Evolutionary conservation across 352 stramenopile genomes (phyloP).

Genomic region (Globisporangium cystogenes): DNA sequence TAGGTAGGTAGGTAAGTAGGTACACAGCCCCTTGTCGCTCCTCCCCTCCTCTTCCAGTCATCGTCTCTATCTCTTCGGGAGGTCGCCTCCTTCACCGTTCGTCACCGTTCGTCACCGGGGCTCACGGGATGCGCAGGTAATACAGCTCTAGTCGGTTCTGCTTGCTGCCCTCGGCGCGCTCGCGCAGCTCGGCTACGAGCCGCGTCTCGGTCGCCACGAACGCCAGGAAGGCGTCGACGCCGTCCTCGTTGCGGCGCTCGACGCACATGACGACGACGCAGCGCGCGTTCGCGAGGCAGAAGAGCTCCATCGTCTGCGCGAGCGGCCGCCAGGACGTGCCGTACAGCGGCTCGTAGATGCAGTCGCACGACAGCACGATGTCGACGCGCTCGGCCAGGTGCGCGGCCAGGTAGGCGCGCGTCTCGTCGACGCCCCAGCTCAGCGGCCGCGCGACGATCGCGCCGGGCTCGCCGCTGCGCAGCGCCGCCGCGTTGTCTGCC

Average conservation of each 20-base stretch:
- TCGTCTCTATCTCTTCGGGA: background rate
- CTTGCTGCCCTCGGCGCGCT: constrained; percentile 34
- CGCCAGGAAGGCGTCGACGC: constrained; percentile 74
- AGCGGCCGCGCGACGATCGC: constrained; percentile 47
- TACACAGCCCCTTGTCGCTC: background rate
- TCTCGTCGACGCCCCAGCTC: constrained; percentile 80
- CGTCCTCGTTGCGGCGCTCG: constrained; percentile 75
- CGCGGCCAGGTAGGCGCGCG: constrained; percentile 49
- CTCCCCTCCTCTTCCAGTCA: background rate
- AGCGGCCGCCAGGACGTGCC: constrained; percentile 86
- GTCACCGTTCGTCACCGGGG: too few species aligned
- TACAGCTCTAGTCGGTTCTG: constrained; percentile 71
- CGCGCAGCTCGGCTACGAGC: constrained; percentile 39
- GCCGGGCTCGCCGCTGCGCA: constrained; percentile 20
- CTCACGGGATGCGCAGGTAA: constrained; percentile 31
- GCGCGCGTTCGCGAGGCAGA: constrained; percentile 47
- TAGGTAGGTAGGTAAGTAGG: too few species aligned
- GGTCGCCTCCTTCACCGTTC: background rate
- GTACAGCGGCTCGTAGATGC: constrained; percentile 94
- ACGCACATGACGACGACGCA: constrained; percentile 73
- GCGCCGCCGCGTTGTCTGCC: constrained; percentile 30
- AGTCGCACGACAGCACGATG: constrained; percentile 93
- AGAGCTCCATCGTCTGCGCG: constrained; percentile 82
- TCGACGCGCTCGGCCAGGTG: constrained; percentile 68
- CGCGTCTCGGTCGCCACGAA: constrained; percentile 45